Conservation (phyloP, 192 early-diverging fungal genomes). For the Coemansia sp. region DNA sequence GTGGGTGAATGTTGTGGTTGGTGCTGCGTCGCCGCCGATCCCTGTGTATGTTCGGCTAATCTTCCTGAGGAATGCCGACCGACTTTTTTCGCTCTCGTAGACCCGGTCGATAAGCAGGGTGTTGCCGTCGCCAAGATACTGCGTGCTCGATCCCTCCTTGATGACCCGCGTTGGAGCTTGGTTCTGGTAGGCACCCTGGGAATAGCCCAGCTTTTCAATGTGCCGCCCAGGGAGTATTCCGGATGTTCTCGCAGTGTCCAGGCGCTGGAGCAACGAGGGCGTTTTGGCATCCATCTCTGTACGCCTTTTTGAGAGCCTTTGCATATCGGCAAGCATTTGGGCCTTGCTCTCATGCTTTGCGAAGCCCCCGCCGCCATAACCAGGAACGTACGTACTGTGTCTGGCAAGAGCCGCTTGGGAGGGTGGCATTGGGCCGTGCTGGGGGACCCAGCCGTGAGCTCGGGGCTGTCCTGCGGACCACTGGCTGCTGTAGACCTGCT, state of each 20-base stretch:
- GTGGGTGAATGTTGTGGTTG: slow-evolving; percentile 28
- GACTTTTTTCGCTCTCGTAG: slow-evolving; percentile 38
- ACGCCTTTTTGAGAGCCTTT: slow-evolving; percentile 18
- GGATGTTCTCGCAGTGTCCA: slow-evolving; percentile 23
- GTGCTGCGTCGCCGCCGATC: slow-evolving; percentile 34
- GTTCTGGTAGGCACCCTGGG: slow-evolving; percentile 45
- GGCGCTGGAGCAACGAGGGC: slow-evolving; percentile 47
- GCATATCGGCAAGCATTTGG: slow-evolving; percentile 14
- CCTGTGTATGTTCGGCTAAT: slow-evolving; percentile 38
- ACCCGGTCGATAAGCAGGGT: slow-evolving; percentile 46
- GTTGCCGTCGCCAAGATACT: slow-evolving; percentile 42
- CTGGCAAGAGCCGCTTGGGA: neutral
- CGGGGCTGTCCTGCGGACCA: neutral
- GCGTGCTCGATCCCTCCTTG: slow-evolving; percentile 17
- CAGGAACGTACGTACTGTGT: neutral
- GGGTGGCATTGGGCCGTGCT: neutral
- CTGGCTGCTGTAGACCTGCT: neutral
- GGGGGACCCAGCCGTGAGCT: neutral
- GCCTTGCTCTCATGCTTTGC: neutral
- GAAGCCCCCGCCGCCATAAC: neutral
- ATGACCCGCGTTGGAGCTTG: slow-evolving; percentile 8
- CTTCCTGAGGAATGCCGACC: slow-evolving; percentile 35
- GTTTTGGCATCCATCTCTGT: slow-evolving; percentile 31
- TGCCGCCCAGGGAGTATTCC: slow-evolving; percentile 29
- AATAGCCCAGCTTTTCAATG: slow-evolving; percentile 28